A percentile compares a stretch with the other conserved stretches of the same genome.
These are phyloP conservation scores for Rhodotorula sp. DNA, from an alignment of 1,284 basidiomycete genomes.

Conservation along the genomic window DNA sequence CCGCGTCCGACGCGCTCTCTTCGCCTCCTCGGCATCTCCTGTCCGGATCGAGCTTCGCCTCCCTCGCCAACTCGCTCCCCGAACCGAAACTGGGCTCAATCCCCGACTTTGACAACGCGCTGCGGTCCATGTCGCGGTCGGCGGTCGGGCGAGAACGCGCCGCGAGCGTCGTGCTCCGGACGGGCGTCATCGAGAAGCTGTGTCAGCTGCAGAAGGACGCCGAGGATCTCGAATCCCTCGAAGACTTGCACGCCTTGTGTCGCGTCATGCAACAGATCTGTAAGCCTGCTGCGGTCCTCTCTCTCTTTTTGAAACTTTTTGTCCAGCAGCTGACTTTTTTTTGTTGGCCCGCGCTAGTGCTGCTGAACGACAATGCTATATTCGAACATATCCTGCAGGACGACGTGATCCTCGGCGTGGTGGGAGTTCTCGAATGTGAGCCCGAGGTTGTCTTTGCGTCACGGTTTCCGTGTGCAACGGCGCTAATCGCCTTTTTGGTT, in stretches of 20 bases:
- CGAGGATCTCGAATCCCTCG: conserved; percentile 86
- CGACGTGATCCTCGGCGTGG: conserved; percentile 84
- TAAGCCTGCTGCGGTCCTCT: conserved; percentile 54
- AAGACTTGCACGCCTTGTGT: conserved; percentile 85
- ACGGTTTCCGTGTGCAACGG: conserved; percentile 7
- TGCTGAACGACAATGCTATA: conserved; percentile 90
- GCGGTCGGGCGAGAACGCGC: conserved; percentile 62
- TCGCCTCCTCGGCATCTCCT: conserved; percentile 19
- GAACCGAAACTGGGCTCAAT: conserved; percentile 49
- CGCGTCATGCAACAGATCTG: conserved; percentile 91
- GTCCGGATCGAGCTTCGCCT: conserved; percentile 7
- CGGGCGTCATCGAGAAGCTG: conserved; percentile 86
- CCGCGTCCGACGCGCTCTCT: conserved; percentile 24
- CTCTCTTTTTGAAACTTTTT: neutral
- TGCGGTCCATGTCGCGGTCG: conserved; percentile 55
- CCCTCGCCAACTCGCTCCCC: conserved; percentile 42
- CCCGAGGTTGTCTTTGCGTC: conserved; percentile 30
- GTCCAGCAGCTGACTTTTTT: neutral
- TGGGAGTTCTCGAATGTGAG: conserved; percentile 96
- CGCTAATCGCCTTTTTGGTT: neutral
- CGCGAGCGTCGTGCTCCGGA: conserved; percentile 31
- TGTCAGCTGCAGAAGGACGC: conserved; percentile 80
- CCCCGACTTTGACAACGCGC: conserved; percentile 46
- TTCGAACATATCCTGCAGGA: conserved; percentile 95
- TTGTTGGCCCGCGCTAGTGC: conserved; percentile 64